A percentile compares a stretch with the other conserved stretches of the same genome.
Conservation (phyloP, 2,329 filamentous ascomycete species). For the Aspergillus luchuensis region DNA sequence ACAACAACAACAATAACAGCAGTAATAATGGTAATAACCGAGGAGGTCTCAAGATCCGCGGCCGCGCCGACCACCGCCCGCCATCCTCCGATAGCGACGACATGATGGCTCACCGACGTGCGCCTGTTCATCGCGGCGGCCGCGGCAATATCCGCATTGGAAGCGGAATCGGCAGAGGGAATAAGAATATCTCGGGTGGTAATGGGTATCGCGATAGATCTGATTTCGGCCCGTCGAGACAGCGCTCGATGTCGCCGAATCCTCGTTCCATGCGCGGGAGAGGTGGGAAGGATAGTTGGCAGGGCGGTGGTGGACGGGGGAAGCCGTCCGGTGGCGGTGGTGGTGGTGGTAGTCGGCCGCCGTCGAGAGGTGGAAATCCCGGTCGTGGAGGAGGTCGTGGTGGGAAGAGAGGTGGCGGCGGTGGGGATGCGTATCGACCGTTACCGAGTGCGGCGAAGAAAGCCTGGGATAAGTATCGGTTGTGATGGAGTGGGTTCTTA, state of each 20-base stretch:
- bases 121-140: conserved; percentile 28
- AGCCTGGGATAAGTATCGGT: conserved; percentile 35
- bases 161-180: conserved; percentile 30
- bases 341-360: background rate
- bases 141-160: conserved; percentile 42
- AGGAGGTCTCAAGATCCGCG: conserved; percentile 39
- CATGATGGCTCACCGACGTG: conserved; percentile 33
- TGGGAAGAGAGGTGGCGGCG: conserved; percentile 21
- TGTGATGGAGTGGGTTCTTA: conserved; percentile 21
- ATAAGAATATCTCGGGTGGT: conserved; percentile 23
- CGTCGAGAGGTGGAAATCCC: background rate
- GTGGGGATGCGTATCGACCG: conserved; percentile 35
- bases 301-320: conserved; percentile 14
- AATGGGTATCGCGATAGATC: too few species aligned
- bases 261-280: conserved; percentile 21
- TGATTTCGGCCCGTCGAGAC: background rate
- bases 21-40: too few species aligned
- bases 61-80: conserved; percentile 34
- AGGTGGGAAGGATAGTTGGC: conserved; percentile 25
- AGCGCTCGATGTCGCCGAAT: conserved; percentile 38
- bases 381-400: conserved; percentile 26
- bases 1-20: too few species aligned
- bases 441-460: conserved; percentile 36
- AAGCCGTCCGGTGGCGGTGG: background rate
- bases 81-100: conserved; percentile 40